Evolutionary conservation across 306 rosid species (phyloP), one percentile per base, ranked within the genome.

Genomic region (Inga oerstediana): DNA sequence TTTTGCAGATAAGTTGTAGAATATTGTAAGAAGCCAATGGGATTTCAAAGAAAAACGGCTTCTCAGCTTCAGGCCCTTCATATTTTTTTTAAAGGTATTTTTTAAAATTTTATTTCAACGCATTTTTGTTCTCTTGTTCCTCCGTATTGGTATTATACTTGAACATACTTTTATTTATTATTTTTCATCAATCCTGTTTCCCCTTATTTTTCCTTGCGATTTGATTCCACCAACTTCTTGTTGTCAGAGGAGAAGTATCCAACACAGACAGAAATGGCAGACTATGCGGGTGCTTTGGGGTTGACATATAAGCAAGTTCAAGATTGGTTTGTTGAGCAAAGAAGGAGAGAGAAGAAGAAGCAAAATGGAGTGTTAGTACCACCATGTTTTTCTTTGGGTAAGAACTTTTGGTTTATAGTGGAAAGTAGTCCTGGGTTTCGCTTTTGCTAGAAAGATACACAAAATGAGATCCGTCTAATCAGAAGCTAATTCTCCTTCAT

Each of bases 201-300:
- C 19, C 54, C 75, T 19, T 69, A 43, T 20, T 41, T 41, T 71
- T 71, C 34, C 17, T n/a, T 71, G 69, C 16, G 17, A 62, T 62
- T n/a, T 19, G 22, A 39, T 56, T 39, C 30, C 58, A 71, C 85
- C 8, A 1, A 65, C 24, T 65, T 65, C 34, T 19, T 83, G 20
- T 65, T 79, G 72, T 30, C 90, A 94, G 98, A 91, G 91, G 91
- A 91, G 66, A 92, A 79, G 58, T 90, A 81, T 79, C 89, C 93
- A 56, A 64, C 85, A 1, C 84, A 71, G 79, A 78, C n/a, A 24
- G 79, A 78, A 5, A 83, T 92, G 86, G 87, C 91, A 81, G 83
- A 82, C 77, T 78, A 80, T 84, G 93, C 90, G 0, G 49, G 84
- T 16, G 44, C 85, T 75, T 84, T 89, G 74, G 90, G 90, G 67